Base-by-base conservation (phyloP, 805 yeast species). In the Metschnikowia koreensis region DNA sequence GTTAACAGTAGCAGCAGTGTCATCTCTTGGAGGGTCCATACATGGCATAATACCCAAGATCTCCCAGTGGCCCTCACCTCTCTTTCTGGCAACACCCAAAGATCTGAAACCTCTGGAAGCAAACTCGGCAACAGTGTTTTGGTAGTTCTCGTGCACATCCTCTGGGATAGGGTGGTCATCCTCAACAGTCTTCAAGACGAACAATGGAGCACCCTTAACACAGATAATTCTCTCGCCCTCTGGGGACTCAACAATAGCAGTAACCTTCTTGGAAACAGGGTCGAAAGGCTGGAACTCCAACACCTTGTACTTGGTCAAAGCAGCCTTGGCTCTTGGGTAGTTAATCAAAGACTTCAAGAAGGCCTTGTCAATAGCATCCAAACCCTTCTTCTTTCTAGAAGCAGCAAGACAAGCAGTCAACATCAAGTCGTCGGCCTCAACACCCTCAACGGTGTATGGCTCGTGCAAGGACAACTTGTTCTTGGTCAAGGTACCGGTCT, bases 1-100 rank as follows among this genome's bases (percentile, higher is more conserved):
- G 75, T 80, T 74, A 71, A 91, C 94, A 71, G 97, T 91, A 69
- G 84, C 84, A 67, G 96, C 96, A 80, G 97, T 91, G 77, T 91
- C 97, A 79, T 91, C 96, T 84, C 97, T 88, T 79, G 97, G 97
- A 69, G 97, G 97, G 79, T 91, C 97, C 92, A 89, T 87, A 80
- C 96, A 90, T 76, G 97, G 97, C 97, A 91, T 90, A 74, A 91
- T 92, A 74, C 97, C 97, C 70, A 91, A 80, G 66, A 91, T 90
- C 80, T 91, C 97, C 97, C 97, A 91, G 84, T 89, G 96, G 67
- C 96, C 96, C 77, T 89, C 96, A 78, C 96, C 97, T 81, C 96
- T 86, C 89, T 89, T 89, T 84, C 97, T 89, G 61, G 97, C 97
- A 80, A 91, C 97, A 86, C 97, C 97, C 73, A 91, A 82, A 69